Evolutionary conservation across 2,329 filamentous ascomycete genomes (phyloP), one percentile per base, ranked within the genome.

Genomic region (Lasiodiplodia sp.): DNA sequence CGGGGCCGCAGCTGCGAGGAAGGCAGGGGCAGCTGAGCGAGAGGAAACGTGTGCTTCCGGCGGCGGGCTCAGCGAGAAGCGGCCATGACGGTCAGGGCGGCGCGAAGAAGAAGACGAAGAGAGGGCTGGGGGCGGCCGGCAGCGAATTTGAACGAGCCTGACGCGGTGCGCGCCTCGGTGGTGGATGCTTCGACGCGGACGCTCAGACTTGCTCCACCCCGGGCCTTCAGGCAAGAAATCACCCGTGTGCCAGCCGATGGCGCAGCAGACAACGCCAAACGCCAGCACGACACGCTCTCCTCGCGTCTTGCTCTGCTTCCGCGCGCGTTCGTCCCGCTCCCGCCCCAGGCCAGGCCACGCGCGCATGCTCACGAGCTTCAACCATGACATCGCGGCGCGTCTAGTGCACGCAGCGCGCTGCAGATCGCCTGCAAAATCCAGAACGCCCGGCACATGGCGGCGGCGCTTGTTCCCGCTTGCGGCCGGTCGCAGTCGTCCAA

Each of bases 111-210:
- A 67, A 62, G 53, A 67, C 38, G 75, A 77, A 73, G 78, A 64
- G 68, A 69, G 69, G 68, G 75, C 73, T 72, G 72, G 38, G 38
- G 25, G 40, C 44, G 75, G 77, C 76, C 77, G 78, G 79, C 74
- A 75, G 75, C 73, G 74, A 73, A 74, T 76, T 75, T 76, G 73
- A 72, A 71, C 74, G 71, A 72, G 74, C 71, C 44, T 55, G 66
- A 67, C 65, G 65, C 65, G 65, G 65, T 65, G 55, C 65, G 65
- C 65, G 65, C 65, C n/a, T 52, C 65, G 65, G 53, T 52, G 65
- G 65, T 67, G 53, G 65, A 67, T 67, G 52, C 52, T 67, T 38
- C 38, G 55, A 60, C 64, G 64, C 51, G 52, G 52, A 51, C 64
- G 65, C 65, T 67, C 65, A 67, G 65, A 67, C 65, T 58, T 65